phyloP scores from a whole-genome alignment of 495 filamentous ascomycete species.

The Haplographium delicatum region DNA sequence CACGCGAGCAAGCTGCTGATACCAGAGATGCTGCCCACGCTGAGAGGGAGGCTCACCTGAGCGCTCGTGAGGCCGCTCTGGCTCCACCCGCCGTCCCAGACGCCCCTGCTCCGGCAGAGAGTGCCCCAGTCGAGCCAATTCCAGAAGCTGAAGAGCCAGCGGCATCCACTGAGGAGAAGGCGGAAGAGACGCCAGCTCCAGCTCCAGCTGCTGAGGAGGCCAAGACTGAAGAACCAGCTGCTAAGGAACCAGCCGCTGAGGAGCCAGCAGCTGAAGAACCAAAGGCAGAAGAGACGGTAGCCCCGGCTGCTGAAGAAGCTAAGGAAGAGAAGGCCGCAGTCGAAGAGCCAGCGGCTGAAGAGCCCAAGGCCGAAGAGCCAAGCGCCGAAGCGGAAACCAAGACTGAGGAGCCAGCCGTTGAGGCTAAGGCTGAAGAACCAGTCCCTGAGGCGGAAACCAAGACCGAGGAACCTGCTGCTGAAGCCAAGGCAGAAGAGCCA shows the following conservation, averaged over 20 bases:
- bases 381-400: neutral
- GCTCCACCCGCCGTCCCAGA: neutral
- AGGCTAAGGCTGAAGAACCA: neutral
- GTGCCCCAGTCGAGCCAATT: neutral
- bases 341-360: neutral
- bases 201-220: neutral
- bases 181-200: neutral
- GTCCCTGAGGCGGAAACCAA: neutral
- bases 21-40: conserved; percentile 2
- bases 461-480: neutral
- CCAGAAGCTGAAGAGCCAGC: neutral
- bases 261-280: neutral
- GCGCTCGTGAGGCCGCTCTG: neutral
- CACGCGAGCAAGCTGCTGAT: conserved; percentile 7
- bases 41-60: conserved; percentile 9
- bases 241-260: neutral
- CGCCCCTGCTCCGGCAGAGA: neutral
- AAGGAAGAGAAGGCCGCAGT: neutral
- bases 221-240: neutral
- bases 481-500: neutral
- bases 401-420: neutral
- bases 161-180: neutral
- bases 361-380: neutral
- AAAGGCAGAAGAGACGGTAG: neutral
- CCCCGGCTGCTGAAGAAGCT: neutral